Base-by-base conservation (phyloP, 2,329 filamentous ascomycete species). In the Aspergillus flavus region DNA sequence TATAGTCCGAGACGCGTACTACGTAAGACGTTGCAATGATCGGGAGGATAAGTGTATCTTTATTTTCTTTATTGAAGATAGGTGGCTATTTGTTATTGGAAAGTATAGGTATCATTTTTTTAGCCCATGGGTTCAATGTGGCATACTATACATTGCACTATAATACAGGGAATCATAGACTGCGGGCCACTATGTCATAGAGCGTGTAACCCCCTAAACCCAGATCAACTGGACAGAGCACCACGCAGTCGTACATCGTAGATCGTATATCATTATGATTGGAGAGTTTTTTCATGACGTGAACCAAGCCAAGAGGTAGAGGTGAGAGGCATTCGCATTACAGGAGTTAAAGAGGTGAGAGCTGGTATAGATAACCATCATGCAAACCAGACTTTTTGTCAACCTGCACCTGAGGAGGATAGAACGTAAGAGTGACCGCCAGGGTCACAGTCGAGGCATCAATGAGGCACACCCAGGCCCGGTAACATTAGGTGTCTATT, bases 221-320 rank as follows among this genome's bases (percentile, higher is more conserved):
- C 32, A 36, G 56, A 48, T 48, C 56, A 58, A 45, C 41, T 14
- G 56, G 28, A 14, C 19, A 23, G 36, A 32, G 23, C 16, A 48
- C 14, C 26, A 36, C 16, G n/a, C 28, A 58, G 56, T 28, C 28
- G 34, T 36, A 61, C 26, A 30, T 59, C 59, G 21, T 62, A 57
- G 43, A 61, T 64, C 59, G 41, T 61, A 58, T 46, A 53, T 62
- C 55, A 59, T 64, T 55, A 52, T 30, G 14, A 56, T 28, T 58
- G 55, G 59, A 61, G 59, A 50, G 34, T 55, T 23, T 36, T 55
- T 7, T 34, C 48, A n/a, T 52, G 36, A 39, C 16, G 16, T 46
- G 46, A 41, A 16, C 28, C 30, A n/a, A 34, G 14, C 16, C 28
- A 57, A 28, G 45, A 30, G 43, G 16, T 21, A 28, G 45, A 30